Conservation (phyloP, 192 early-diverging fungal genomes). For the Coemansia nantahalensis region DNA sequence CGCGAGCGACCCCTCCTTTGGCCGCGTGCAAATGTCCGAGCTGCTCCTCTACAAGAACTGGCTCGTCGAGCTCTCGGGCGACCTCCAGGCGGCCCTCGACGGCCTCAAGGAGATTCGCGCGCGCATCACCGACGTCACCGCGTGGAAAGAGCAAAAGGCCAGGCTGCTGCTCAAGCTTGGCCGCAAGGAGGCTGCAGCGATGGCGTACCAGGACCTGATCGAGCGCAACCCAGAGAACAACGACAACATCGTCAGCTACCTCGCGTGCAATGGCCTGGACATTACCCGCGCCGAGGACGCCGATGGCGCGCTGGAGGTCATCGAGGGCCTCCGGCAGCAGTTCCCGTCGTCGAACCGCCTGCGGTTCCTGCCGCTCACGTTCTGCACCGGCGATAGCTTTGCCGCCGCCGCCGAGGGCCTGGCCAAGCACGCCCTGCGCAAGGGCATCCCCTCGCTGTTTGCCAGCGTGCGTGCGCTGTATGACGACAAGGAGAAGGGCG, state of each 20-base stretch:
- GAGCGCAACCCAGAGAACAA: constrained; percentile 79
- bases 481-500: constrained; percentile 60
- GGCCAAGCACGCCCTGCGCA: constrained; percentile 71
- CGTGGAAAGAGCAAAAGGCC: constrained; percentile 76
- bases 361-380: constrained; percentile 72
- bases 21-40: constrained; percentile 76
- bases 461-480: constrained; percentile 76
- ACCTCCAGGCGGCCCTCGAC: constrained; percentile 71
- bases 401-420: constrained; percentile 61
- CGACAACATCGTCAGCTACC: constrained; percentile 67
- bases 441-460: constrained; percentile 94
- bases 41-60: constrained; percentile 83
- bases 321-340: constrained; percentile 57
- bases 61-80: constrained; percentile 80
- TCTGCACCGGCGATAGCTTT: constrained; percentile 69
- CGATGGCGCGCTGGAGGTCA: constrained; percentile 43
- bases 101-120: constrained; percentile 72
- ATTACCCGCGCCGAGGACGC: constrained; percentile 21
- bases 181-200: constrained; percentile 68
- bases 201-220: constrained; percentile 72
- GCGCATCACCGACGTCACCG: constrained; percentile 70
- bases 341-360: constrained; percentile 83
- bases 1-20: constrained; percentile 29
- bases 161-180: constrained; percentile 63
- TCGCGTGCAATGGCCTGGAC: constrained; percentile 52